These are phyloP conservation scores for Saururus chinensis DNA, from an alignment of 164 flowering plant species.

Conservation along the genomic window DNA sequence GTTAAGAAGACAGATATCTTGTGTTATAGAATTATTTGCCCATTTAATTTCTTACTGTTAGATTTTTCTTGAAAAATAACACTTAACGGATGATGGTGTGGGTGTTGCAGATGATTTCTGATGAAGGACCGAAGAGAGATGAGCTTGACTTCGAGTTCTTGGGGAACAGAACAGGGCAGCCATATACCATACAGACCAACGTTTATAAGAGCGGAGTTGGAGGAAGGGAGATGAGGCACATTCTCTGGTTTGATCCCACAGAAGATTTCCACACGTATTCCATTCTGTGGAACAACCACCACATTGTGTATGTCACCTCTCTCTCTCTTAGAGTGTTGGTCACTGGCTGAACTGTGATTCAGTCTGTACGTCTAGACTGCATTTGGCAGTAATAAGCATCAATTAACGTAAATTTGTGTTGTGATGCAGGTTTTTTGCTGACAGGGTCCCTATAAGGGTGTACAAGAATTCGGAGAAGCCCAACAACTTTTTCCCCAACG, in stretches of 20 bases:
- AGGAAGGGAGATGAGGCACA: conserved; percentile 76
- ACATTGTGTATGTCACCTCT: conserved; percentile 35
- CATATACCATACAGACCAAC: conserved; percentile 76
- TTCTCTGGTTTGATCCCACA: conserved; percentile 90
- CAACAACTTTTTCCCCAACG: conserved; percentile 76
- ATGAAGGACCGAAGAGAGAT: conserved; percentile 71
- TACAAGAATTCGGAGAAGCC: conserved; percentile 58
- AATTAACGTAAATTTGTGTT: not conserved
- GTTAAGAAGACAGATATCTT: too few relatives aligned
- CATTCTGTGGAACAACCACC: conserved; percentile 66
- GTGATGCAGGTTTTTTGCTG: conserved; percentile 62
- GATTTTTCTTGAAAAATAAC: too few relatives aligned
- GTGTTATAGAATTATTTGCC: too few relatives aligned
- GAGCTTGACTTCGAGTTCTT: conserved; percentile 91
- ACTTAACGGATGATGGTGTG: too few relatives aligned
- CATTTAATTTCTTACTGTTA: too few relatives aligned
- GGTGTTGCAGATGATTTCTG: conserved; percentile 68
- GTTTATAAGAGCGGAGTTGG: conserved; percentile 81
- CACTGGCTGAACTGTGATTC: too few relatives aligned
- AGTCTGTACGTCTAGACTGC: too few relatives aligned
- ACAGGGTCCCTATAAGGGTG: conserved; percentile 65
- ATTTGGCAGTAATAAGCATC: not conserved
- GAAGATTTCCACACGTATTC: conserved; percentile 72
- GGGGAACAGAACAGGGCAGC: conserved; percentile 80
- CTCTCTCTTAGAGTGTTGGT: not conserved